Evolutionary conservation across 2,329 filamentous ascomycete species (phyloP).

Genomic region (Sclerotinia trifoliorum): DNA sequence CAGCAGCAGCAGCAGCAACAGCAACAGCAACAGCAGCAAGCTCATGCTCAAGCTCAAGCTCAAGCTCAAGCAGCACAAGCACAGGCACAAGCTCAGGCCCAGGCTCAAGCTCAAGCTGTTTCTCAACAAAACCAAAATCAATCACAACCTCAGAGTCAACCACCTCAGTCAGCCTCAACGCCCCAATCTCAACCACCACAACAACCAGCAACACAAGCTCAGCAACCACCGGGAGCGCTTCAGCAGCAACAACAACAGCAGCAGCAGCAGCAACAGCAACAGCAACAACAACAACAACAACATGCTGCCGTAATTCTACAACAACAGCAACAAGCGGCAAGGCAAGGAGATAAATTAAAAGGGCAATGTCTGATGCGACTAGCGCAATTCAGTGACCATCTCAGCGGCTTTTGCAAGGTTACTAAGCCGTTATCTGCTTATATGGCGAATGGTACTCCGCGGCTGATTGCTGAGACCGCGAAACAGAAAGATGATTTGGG

Average conservation of each 20-base stretch:
- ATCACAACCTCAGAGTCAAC: conserved; percentile 44
- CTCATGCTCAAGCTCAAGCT: not conserved
- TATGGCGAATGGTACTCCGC: conserved; percentile 30
- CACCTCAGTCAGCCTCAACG: conserved; percentile 45
- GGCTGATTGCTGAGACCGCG: conserved; percentile 45
- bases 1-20: conserved; percentile 35
- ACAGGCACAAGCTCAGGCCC: conserved; percentile 41
- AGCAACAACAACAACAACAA: conserved; percentile 34
- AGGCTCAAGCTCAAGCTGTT: conserved; percentile 43
- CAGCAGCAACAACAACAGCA: conserved; percentile 31
- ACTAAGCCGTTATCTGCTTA: conserved; percentile 34
- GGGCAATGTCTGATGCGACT: conserved; percentile 59
- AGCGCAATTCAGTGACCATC: conserved; percentile 61
- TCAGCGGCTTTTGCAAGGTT: conserved; percentile 57
- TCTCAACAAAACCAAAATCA: conserved; percentile 50
- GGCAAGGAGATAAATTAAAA: conserved; percentile 45
- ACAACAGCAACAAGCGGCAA: conserved; percentile 43
- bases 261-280: conserved; percentile 34
- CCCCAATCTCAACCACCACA: conserved; percentile 43
- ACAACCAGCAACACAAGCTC: conserved; percentile 42
- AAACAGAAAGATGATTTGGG: conserved; percentile 66
- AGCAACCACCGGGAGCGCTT: conserved; percentile 45
- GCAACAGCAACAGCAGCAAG: conserved; percentile 30
- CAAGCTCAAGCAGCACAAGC: conserved; percentile 36
- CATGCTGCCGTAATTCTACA: conserved; percentile 26